Evolutionary conservation across 2,329 filamentous ascomycete species (phyloP).

Genomic region (Dactylellina haptotyla): DNA sequence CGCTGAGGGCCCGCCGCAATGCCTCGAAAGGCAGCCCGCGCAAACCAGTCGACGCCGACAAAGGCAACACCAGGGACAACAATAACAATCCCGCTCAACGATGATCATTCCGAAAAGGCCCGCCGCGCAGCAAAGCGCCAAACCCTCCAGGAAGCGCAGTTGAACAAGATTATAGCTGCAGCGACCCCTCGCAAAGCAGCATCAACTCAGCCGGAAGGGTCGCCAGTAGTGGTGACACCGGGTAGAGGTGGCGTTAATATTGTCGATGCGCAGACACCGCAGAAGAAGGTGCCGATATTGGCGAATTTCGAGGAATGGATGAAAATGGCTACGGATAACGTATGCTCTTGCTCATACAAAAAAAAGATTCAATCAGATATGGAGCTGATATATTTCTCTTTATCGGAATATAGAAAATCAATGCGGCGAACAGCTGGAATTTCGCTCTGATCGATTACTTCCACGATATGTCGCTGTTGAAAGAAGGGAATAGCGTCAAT

Average conservation of each 20-base stretch:
- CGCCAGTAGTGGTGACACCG: conserved; percentile 60
- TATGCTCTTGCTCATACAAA: conserved; percentile 29
- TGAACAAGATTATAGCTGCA: conserved; percentile 88
- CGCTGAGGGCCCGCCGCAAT: background rate
- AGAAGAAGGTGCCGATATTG: conserved; percentile 93
- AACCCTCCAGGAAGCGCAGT: conserved; percentile 86
- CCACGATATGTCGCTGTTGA: conserved; percentile 96
- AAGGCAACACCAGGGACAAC: conserved; percentile 40
- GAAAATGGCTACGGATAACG: conserved; percentile 99
- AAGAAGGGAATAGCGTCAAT: conserved; percentile 96
- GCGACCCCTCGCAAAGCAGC: conserved; percentile 70
- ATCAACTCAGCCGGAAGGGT: conserved; percentile 67
- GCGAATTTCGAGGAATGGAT: conserved; percentile 99
- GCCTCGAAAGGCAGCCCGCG: conserved; percentile 44
- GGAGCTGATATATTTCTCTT: background rate
- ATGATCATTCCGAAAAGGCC: conserved; percentile 92
- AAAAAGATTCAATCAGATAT: background rate
- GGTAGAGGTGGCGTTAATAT: conserved; percentile 69
- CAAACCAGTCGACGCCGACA: conserved; percentile 35
- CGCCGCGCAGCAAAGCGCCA: conserved; percentile 86
- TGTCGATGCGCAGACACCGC: conserved; percentile 84
- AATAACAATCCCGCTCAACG: conserved; percentile 88
- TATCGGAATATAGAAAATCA: conserved; percentile 79
- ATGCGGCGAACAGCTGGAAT: conserved; percentile 97
- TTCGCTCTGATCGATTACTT: conserved; percentile 99